Conservation (phyloP, 179 eudicot genomes). For the Drosera spatulata region DNA sequence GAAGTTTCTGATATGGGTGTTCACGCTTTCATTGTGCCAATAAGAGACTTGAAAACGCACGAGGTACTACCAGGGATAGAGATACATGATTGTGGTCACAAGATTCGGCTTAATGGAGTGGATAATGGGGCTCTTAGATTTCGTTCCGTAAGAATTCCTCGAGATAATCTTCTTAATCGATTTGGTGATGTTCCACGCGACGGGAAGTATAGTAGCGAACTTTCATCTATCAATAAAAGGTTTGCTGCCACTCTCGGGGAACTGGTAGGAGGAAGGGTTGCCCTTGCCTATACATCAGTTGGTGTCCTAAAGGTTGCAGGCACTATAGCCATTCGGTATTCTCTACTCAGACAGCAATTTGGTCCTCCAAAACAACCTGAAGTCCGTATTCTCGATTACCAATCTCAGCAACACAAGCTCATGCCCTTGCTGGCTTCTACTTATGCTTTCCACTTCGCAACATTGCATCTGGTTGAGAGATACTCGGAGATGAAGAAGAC, state of each 20-base stretch:
- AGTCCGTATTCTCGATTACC: slow-evolving; percentile 85
- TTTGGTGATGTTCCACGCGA: slow-evolving; percentile 90
- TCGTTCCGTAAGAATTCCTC: slow-evolving; percentile 78
- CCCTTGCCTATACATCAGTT: slow-evolving; percentile 80
- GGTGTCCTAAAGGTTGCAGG: slow-evolving; percentile 72
- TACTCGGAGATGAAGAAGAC: slow-evolving; percentile 87
- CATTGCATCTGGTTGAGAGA: slow-evolving; percentile 52
- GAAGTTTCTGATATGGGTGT: slow-evolving; percentile 90
- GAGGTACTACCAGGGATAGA: slow-evolving; percentile 75
- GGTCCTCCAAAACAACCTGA: slow-evolving; percentile 79
- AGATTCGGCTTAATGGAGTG: slow-evolving; percentile 88
- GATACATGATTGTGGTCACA: slow-evolving; percentile 95
- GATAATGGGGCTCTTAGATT: slow-evolving; percentile 90
- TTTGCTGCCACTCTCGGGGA: slow-evolving; percentile 95
- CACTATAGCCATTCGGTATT: slow-evolving; percentile 76
- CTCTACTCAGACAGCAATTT: slow-evolving; percentile 79
- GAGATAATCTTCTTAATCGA: slow-evolving; percentile 84
- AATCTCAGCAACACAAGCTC: slow-evolving; percentile 91
- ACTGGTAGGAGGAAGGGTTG: slow-evolving; percentile 95
- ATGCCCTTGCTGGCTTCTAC: slow-evolving; percentile 97
- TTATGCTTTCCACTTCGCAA: slow-evolving; percentile 89
- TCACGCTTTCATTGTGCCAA: slow-evolving; percentile 91
- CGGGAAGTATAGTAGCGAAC: slow-evolving; percentile 79
- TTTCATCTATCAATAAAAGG: slow-evolving; percentile 71
- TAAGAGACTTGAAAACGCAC: slow-evolving; percentile 75